Base-by-base conservation (phyloP, 1,139 yeast genomes). In the Scheffersomyces illinoinensis region DNA sequence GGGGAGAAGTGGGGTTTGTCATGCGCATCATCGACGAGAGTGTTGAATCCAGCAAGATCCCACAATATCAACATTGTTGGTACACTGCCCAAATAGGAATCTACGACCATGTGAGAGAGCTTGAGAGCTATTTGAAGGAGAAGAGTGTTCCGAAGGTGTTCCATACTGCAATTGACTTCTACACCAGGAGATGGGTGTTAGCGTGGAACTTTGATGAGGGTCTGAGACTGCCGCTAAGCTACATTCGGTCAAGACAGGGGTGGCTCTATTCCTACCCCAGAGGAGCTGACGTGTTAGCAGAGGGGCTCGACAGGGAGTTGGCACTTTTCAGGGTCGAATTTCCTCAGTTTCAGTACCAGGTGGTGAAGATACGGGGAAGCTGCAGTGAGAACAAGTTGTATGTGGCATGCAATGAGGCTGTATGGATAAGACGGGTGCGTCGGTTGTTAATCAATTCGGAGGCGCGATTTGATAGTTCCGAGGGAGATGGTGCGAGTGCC, bases 71-170 rank as follows among this genome's bases (percentile, higher is more conserved):
- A 10, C 50, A 56, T 6, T 63, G 70, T 12, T 69, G 71, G 72
- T 70, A 63, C 53, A 67, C 71, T 10, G 54, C 66, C 5, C 68
- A 67, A 57, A 59, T 69, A 1, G 73, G 73, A 2, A 64, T 69
- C 4, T 57, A 56, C 46, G 54, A 39, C 43, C 64, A 67, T 51
- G 58, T 65, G 12, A 47, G 54, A 6, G 52, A 20, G 5, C 33
- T 69, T 4, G 57, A 58, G 19, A 18, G 26, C 14, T 59, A 61
- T 47, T 57, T 66, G n/a, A 43, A 56, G 3, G 49, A 20, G 14
- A 53, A 52, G 33, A 61, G 56, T 6, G 53, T 58, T 3, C 21
- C 50, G n/a, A 58, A 57, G 2, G 39, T 58, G 2, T 57, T 62
- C 58, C 55, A 58, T 14, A 59, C 58, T 20, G 55, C 61, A 26